These are phyloP conservation scores for Penicillium pancosmium DNA, from an alignment of 495 filamentous ascomycete species.

Conservation along the genomic window DNA sequence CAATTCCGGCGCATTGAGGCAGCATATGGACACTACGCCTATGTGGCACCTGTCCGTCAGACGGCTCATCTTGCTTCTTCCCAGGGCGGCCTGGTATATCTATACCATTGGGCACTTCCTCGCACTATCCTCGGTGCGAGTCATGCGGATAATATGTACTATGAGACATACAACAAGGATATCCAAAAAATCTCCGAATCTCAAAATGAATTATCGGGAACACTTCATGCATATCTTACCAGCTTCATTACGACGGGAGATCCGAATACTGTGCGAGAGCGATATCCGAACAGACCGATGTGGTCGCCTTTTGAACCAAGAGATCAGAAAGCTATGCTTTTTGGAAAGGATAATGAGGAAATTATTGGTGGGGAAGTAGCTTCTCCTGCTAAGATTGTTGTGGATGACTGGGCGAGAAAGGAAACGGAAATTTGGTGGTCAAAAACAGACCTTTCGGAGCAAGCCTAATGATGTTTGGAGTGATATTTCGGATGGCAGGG, in stretches of 20 bases:
- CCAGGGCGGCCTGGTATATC: conserved; percentile 44
- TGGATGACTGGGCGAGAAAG: conserved; percentile 41
- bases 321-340: conserved; percentile 41
- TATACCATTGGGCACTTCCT: conserved; percentile 58
- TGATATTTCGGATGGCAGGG: too few relatives aligned
- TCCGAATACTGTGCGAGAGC: conserved; percentile 38
- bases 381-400: conserved; percentile 39
- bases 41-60: conserved; percentile 63
- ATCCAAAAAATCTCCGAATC: conserved; percentile 37
- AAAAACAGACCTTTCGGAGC: conserved; percentile 24
- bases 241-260: conserved; percentile 55
- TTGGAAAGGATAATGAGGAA: conserved; percentile 64
- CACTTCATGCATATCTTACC: conserved; percentile 56
- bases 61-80: conserved; percentile 52
- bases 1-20: conserved; percentile 61
- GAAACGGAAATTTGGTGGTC: conserved; percentile 60
- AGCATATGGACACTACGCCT: conserved; percentile 65
- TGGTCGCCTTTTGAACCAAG: conserved; percentile 23
- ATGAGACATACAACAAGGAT: conserved; percentile 52
- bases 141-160: conserved; percentile 57
- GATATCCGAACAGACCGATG: conserved; percentile 31
- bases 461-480: too few relatives aligned
- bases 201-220: conserved; percentile 46
- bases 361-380: conserved; percentile 43
- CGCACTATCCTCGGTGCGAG: conserved; percentile 50